Evolutionary conservation across 2,329 filamentous ascomycete species (phyloP).

Genomic region (Phialemoniopsis sp.): DNA sequence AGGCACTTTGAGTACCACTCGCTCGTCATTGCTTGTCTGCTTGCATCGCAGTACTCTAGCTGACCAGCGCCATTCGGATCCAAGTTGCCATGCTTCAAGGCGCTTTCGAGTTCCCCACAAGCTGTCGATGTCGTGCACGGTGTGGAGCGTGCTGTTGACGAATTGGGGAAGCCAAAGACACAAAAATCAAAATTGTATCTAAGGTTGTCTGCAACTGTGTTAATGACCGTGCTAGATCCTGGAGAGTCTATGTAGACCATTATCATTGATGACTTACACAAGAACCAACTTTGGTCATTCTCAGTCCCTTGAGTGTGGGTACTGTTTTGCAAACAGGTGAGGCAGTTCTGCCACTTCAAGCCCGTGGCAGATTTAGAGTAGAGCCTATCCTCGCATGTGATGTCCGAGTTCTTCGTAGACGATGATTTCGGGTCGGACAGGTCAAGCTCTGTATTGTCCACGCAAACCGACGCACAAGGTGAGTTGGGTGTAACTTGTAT

Average conservation of each 20-base stretch:
- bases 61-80: slow-evolving; percentile 24
- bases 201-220: slow-evolving; percentile 42
- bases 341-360: slow-evolving; percentile 42
- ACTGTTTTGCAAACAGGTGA: slow-evolving; percentile 50
- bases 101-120: slow-evolving; percentile 38
- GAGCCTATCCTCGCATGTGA: slow-evolving; percentile 41
- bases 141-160: slow-evolving; percentile 33
- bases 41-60: slow-evolving; percentile 42
- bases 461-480: slow-evolving; percentile 47
- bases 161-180: slow-evolving; percentile 47
- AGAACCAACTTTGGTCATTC: slow-evolving; percentile 51
- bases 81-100: slow-evolving; percentile 34
- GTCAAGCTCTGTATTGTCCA: slow-evolving; percentile 35
- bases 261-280: slow-evolving; percentile 36
- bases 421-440: slow-evolving; percentile 41
- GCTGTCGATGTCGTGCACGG: slow-evolving; percentile 48
- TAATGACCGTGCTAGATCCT: no score
- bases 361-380: slow-evolving; percentile 32
- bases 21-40: slow-evolving; percentile 28
- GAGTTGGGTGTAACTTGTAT: slow-evolving; percentile 50
- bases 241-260: no score
- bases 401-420: slow-evolving; percentile 36
- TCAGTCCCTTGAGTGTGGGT: slow-evolving; percentile 39
- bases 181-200: slow-evolving; percentile 49
- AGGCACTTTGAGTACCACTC: slow-evolving; percentile 33